Evolutionary conservation across 164 flowering plant species (phyloP).

Genomic region (Houttuynia cordata): DNA sequence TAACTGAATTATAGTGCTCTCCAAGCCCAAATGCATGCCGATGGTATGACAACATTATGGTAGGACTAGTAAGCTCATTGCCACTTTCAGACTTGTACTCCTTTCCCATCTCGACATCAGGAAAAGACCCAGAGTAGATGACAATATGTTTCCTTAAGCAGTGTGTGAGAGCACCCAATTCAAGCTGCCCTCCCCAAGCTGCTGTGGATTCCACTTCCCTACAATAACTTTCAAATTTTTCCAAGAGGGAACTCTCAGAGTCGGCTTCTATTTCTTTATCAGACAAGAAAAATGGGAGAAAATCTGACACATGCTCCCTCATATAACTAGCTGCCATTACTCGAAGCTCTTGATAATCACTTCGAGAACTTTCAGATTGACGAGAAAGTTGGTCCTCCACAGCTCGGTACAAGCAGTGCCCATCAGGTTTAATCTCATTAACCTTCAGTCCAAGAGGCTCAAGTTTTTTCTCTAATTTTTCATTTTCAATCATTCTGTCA

Average conservation of each 20-base stretch:
- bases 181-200: constrained; percentile 96
- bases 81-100: constrained; percentile 45
- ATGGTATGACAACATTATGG: constrained; percentile 69
- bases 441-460: constrained; percentile 66
- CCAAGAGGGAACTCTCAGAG: constrained; percentile 33
- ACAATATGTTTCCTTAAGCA: constrained; percentile 65
- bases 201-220: constrained; percentile 74
- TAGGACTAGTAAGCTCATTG: constrained; percentile 18
- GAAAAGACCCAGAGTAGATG: constrained; percentile 79
- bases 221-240: constrained; percentile 67
- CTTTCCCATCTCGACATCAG: constrained; percentile 96
- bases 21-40: constrained; percentile 90
- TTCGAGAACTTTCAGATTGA: constrained; percentile 52
- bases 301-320: constrained; percentile 58
- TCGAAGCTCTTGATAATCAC: constrained; percentile 57
- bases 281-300: constrained; percentile 72
- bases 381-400: constrained; percentile 73
- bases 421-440: constrained; percentile 82
- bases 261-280: constrained; percentile 41
- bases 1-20: constrained; percentile 89
- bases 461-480: constrained; percentile 55
- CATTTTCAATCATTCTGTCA: constrained; percentile 60
- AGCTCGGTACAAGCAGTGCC: constrained; percentile 88
- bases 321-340: constrained; percentile 70
- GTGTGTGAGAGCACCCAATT: constrained; percentile 82